Conservation (phyloP, 495 filamentous ascomycete genomes). For the Penicillium turbatum region DNA sequence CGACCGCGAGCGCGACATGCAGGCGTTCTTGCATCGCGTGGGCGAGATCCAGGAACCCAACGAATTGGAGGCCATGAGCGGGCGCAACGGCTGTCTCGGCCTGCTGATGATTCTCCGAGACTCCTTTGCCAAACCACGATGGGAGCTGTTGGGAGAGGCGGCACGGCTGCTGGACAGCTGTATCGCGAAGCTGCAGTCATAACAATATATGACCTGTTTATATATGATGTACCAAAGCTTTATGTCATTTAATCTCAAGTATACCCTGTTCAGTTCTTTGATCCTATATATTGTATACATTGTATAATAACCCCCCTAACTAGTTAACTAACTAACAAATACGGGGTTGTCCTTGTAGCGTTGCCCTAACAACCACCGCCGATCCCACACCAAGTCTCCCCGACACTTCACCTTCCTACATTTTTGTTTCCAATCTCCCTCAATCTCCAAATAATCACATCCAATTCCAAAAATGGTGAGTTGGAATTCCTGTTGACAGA, state of each 20-base stretch:
- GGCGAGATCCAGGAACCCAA: constrained; percentile 74
- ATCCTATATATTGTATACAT: too few species aligned
- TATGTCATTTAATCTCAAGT: constrained; percentile 2
- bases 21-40: constrained; percentile 66
- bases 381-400: constrained; percentile 15
- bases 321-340: too few species aligned
- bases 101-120: constrained; percentile 77
- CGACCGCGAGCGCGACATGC: constrained; percentile 74
- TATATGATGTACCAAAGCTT: constrained; percentile 8
- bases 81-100: constrained; percentile 78
- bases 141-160: constrained; percentile 89
- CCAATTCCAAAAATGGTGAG: constrained; percentile 11
- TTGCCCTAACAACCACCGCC: constrained; percentile 29
- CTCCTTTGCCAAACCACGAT: constrained; percentile 76
- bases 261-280: too few species aligned
- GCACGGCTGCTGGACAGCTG: constrained; percentile 75
- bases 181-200: constrained; percentile 53
- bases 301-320: too few species aligned
- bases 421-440: constrained; percentile 4
- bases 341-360: background rate
- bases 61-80: constrained; percentile 68
- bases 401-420: constrained; percentile 2
- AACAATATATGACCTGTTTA: constrained; percentile 8
- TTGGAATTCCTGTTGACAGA: constrained; percentile 4
- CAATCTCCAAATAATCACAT: constrained; percentile 4